A percentile compares a stretch with the other conserved stretches of the same genome.
Evolutionary conservation across 176 grass and related monocot species (phyloP).

Genomic region (Triticum dicoccoides): DNA sequence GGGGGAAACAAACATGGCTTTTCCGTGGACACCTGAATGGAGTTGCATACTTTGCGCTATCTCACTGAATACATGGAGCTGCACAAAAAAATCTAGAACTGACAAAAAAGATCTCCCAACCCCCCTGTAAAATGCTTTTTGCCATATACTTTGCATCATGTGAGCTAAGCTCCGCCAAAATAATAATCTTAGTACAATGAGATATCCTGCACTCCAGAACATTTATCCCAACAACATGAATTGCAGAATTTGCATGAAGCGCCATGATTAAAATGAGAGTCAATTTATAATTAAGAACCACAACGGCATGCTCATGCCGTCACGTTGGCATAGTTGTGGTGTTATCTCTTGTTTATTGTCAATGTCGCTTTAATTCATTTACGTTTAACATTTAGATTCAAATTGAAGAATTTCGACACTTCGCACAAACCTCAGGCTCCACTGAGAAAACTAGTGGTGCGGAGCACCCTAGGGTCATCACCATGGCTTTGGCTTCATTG

Average conservation of each 20-base stretch:
- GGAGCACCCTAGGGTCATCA: no score
- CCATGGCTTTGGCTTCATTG: no score
- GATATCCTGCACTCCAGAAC: neutral
- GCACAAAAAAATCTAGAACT: neutral
- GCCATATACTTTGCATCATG: neutral
- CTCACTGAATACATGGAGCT: neutral
- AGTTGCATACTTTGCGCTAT: neutral
- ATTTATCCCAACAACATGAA: constrained; percentile 2
- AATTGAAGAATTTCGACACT: neutral
- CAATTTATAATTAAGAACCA: neutral
- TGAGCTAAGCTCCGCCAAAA: constrained; percentile 1
- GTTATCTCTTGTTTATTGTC: neutral
- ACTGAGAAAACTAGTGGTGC: neutral
- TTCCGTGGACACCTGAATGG: neutral
- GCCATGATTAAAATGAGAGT: neutral
- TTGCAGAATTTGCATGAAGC: neutral
- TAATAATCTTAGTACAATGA: neutral
- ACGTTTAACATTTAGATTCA: neutral
- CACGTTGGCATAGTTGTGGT: neutral
- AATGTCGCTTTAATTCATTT: neutral
- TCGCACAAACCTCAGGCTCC: neutral
- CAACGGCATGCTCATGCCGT: neutral
- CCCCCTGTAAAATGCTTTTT: neutral
- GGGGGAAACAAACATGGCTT: no score
- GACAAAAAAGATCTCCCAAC: neutral